Evolutionary conservation across 768 basidiomycete species (phyloP).

Genomic region (Amanita phalloides): DNA sequence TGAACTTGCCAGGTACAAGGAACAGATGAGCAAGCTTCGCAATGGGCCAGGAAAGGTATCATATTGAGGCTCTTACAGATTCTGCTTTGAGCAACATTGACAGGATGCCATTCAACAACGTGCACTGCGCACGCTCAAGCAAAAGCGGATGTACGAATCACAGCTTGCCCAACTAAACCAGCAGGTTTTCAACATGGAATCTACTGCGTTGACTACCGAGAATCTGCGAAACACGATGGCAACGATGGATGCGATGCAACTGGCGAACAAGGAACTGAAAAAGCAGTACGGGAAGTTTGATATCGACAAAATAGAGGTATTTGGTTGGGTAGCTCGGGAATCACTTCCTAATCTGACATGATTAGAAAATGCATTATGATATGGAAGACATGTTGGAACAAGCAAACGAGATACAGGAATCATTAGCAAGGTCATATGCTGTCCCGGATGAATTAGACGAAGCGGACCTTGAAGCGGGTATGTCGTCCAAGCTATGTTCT

Average conservation of each 20-base stretch:
- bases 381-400: slow-evolving; percentile 98
- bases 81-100: not conserved
- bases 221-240: slow-evolving; percentile 99
- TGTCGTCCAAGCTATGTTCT: slow-evolving; percentile 10
- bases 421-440: slow-evolving; percentile 85
- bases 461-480: slow-evolving; percentile 93
- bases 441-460: slow-evolving; percentile 98
- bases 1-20: slow-evolving; percentile 85
- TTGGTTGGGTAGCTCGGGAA: not conserved
- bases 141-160: slow-evolving; percentile 92
- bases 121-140: slow-evolving; percentile 87
- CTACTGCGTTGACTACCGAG: slow-evolving; percentile 90
- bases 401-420: slow-evolving; percentile 96
- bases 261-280: slow-evolving; percentile 92
- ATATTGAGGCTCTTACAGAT: not conserved
- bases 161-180: slow-evolving; percentile 88
- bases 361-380: slow-evolving; percentile 87
- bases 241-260: slow-evolving; percentile 92
- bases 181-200: slow-evolving; percentile 99
- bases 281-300: slow-evolving; percentile 97
- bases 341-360: not conserved
- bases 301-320: slow-evolving; percentile 92
- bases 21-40: slow-evolving; percentile 90
- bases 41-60: slow-evolving; percentile 87
- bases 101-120: slow-evolving; percentile 90